Base-by-base conservation (phyloP, 2,329 filamentous ascomycete genomes). In the Aureobasidium sp. region DNA sequence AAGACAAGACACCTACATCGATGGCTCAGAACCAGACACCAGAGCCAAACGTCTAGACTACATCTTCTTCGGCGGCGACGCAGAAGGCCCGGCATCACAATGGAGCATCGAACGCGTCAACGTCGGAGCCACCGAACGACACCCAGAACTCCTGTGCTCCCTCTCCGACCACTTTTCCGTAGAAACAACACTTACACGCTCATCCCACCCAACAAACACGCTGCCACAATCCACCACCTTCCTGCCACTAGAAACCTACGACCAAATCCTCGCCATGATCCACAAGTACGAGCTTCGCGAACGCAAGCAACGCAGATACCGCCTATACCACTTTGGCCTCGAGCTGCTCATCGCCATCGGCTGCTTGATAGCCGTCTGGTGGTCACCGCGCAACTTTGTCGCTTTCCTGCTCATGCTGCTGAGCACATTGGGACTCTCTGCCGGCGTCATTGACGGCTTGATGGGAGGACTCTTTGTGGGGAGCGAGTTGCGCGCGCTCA, bases 141-240 rank as follows among this genome's bases (percentile, higher is more conserved):
- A 97, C 74, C 90, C 91, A 0, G 84, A 83, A 1, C 80, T 97
- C 1, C 82, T 85, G 65, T 96, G 91, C 76, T 96, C 91, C 1
- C 81, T 97, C 29, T 97, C 91, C 68, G 93, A 99, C 71, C 94
- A 97, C 73, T 97, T 97, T 73, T 91, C 90, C 25, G 88, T 97
- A 59, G 88, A 93, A 72, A 87, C 90, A 6, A 91, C 90, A 0
- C 80, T 97, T 11, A 75, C 22, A 29, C 60, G 49, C 31, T 48
- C 60, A 6, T 29, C 34, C 3, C 15, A 48, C 9, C 37, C 58
- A 29, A 20, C 31, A 41, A 48, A 59, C 34, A 20, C 56, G 22
- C 7, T 57, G 3, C 41, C 53, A 12, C 17, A 34, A 36, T 57
- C 57, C 1, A 37, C 57, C 2, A 60, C 57, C 20, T 62, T 53